These are phyloP conservation scores for Pseudocercospora eumusae DNA, from an alignment of 2,329 filamentous ascomycete genomes.

Conservation along the genomic window DNA sequence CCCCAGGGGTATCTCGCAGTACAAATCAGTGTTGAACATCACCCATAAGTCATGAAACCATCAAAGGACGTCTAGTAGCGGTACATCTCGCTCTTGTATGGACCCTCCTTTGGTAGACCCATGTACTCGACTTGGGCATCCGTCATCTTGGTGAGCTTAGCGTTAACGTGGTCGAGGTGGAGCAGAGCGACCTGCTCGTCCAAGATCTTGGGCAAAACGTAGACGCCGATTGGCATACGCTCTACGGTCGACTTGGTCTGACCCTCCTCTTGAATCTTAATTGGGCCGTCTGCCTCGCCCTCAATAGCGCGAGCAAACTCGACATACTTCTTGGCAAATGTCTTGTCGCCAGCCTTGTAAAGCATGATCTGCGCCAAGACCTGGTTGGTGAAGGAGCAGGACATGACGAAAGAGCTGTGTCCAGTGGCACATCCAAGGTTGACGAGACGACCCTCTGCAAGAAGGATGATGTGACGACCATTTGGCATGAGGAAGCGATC, in stretches of 20 bases:
- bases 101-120: slow-evolving; percentile 78
- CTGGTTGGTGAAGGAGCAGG: slow-evolving; percentile 99
- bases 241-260: slow-evolving; percentile 62
- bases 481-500: slow-evolving; percentile 94
- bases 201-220: slow-evolving; percentile 96
- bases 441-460: slow-evolving; percentile 97
- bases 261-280: slow-evolving; percentile 52
- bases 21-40: slow-evolving; percentile 32
- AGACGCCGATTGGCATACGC: slow-evolving; percentile 82
- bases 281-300: slow-evolving; percentile 34
- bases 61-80: slow-evolving; percentile 60
- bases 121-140: slow-evolving; percentile 92
- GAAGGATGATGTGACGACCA: slow-evolving; percentile 96
- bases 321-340: slow-evolving; percentile 88
- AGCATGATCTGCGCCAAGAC: slow-evolving; percentile 98
- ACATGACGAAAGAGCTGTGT: slow-evolving; percentile 99
- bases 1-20: slow-evolving; percentile 24
- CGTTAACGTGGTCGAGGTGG: slow-evolving; percentile 91
- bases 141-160: slow-evolving; percentile 84
- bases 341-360: slow-evolving; percentile 86
- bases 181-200: slow-evolving; percentile 97
- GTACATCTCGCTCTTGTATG: slow-evolving; percentile 94
- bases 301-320: slow-evolving; percentile 70
- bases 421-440: slow-evolving; percentile 99
- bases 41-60: slow-evolving; percentile 28